Evolutionary conservation across 768 basidiomycete genomes (phyloP).

Genomic region (Amyloporia xantha): DNA sequence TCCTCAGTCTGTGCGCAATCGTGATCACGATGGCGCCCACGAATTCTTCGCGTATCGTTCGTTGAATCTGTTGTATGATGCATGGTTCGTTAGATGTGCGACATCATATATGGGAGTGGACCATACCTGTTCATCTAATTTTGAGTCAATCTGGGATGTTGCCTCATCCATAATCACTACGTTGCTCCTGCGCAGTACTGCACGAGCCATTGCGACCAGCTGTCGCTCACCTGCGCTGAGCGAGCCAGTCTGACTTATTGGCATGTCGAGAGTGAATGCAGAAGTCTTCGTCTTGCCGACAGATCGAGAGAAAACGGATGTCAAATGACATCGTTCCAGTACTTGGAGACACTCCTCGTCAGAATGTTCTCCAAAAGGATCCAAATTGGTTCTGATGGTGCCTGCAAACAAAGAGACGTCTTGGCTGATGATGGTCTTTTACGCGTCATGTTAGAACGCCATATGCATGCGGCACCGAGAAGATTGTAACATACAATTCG

Average conservation of each 20-base stretch:
- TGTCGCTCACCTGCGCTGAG: slow-evolving; percentile 78
- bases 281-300: not conserved
- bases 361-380: slow-evolving; percentile 55
- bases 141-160: slow-evolving; percentile 69
- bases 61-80: slow-evolving; percentile 55
- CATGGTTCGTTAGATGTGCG: not conserved
- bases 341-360: slow-evolving; percentile 60
- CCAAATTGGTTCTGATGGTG: slow-evolving; percentile 65
- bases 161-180: slow-evolving; percentile 74
- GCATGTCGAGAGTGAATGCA: slow-evolving; percentile 42
- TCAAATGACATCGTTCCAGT: slow-evolving; percentile 58
- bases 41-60: slow-evolving; percentile 69
- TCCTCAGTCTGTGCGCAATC: slow-evolving; percentile 76
- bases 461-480: not conserved
- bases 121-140: slow-evolving; percentile 60
- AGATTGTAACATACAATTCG: slow-evolving; percentile 35
- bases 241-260: slow-evolving; percentile 54
- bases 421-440: slow-evolving; percentile 66
- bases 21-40: slow-evolving; percentile 68
- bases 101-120: not conserved
- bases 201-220: slow-evolving; percentile 62
- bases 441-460: not conserved
- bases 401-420: slow-evolving; percentile 73
- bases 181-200: slow-evolving; percentile 55
- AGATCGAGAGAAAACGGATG: slow-evolving; percentile 22